A percentile compares a stretch with the other conserved stretches of the same genome.
phyloP scores from a whole-genome alignment of 2,329 filamentous ascomycete genomes.

The Alternaria postmessia region DNA sequence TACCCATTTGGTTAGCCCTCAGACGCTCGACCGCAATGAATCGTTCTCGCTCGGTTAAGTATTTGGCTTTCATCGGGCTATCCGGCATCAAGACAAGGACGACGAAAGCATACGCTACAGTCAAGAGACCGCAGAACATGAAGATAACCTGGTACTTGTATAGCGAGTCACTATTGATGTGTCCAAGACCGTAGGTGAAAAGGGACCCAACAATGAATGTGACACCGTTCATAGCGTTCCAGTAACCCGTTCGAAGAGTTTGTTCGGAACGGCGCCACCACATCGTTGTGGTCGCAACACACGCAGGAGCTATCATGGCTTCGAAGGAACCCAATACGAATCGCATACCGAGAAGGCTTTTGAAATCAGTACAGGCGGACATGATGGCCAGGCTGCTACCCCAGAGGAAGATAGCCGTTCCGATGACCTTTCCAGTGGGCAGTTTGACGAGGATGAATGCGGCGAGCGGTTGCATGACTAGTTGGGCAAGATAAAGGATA shows the following conservation, averaged over 20 bases:
- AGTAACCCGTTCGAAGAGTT: conserved; percentile 62
- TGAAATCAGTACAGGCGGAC: conserved; percentile 57
- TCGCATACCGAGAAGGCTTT: conserved; percentile 46
- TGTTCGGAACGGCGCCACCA: conserved; percentile 68
- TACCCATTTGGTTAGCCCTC: conserved; percentile 53
- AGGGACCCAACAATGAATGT: conserved; percentile 65
- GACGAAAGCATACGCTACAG: conserved; percentile 53
- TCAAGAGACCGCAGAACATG: conserved; percentile 56
- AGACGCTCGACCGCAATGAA: conserved; percentile 32
- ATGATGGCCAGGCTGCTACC: conserved; percentile 64
- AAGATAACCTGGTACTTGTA: conserved; percentile 58
- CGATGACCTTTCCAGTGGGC: conserved; percentile 67
- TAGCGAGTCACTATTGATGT: conserved; percentile 57
- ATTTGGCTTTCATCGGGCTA: conserved; percentile 51
- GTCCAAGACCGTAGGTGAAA: conserved; percentile 66
- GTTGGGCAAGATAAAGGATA: conserved; percentile 65
- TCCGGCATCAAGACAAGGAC: conserved; percentile 56
- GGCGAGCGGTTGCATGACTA: conserved; percentile 61
- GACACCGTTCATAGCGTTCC: conserved; percentile 69
- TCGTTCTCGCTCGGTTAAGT: conserved; percentile 27
- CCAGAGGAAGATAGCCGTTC: conserved; percentile 59
- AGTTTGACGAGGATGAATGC: conserved; percentile 65
- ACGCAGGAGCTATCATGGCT: conserved; percentile 56
- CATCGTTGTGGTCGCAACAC: conserved; percentile 66
- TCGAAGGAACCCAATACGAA: conserved; percentile 55